phyloP scores from a whole-genome alignment of 2,329 filamentous ascomycete species.

The Pezicula rhizophila region DNA sequence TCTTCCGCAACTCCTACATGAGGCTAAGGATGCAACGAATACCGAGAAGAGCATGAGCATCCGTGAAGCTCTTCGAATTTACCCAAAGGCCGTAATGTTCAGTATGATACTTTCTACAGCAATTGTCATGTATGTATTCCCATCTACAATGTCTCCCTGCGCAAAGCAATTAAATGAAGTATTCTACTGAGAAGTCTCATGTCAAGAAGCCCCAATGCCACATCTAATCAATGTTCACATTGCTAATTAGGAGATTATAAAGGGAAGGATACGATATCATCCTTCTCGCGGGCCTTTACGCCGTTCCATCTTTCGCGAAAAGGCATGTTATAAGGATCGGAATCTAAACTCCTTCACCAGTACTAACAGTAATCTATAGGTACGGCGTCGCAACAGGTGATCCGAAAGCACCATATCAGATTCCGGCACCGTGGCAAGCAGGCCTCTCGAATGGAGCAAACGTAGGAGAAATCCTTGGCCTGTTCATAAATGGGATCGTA shows the following conservation, averaged over 20 bases:
- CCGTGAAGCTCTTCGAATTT: constrained; percentile 1
- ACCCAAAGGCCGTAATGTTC: constrained; percentile 15
- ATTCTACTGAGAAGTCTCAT: too few species aligned
- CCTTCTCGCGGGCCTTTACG: constrained; percentile 30
- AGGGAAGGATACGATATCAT: constrained; percentile 26
- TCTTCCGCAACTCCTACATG: constrained; percentile 4
- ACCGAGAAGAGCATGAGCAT: constrained; percentile 2
- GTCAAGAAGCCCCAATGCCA: too few species aligned
- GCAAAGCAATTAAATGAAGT: too few species aligned
- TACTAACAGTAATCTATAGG: too few species aligned
- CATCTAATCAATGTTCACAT: constrained; percentile 17
- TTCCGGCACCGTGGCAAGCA: constrained; percentile 27
- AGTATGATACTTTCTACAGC: constrained; percentile 29
- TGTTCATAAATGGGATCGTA: constrained; percentile 40
- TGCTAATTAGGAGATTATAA: constrained; percentile 19
- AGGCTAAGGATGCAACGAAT: constrained; percentile 1
- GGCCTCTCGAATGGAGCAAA: constrained; percentile 24
- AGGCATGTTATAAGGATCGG: constrained; percentile 20
- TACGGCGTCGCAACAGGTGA: constrained; percentile 10
- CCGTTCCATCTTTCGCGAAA: constrained; percentile 22
- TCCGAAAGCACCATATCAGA: constrained; percentile 8
- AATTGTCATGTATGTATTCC: constrained; percentile 20
- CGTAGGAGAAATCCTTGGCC: constrained; percentile 35
- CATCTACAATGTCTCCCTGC: too few species aligned
- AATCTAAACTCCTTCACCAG: too few species aligned